A percentile compares a stretch with the other conserved stretches of the same genome.
Conservation (phyloP, 1,139 yeast species). For the Suhomyces chickasaworum region DNA sequence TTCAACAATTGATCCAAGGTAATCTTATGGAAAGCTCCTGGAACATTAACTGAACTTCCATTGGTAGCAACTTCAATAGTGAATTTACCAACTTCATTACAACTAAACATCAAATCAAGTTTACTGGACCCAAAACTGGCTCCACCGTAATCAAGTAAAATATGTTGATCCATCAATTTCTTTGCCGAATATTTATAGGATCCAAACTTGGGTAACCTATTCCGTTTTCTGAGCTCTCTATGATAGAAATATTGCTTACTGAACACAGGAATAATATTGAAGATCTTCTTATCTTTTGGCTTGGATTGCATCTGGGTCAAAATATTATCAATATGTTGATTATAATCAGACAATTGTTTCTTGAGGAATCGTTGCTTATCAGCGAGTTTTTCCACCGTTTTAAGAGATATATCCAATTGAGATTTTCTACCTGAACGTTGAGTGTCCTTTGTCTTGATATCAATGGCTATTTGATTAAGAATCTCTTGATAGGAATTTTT, state of each 20-base stretch:
- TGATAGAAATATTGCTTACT: conserved; percentile 80
- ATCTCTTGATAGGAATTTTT: conserved; percentile 75
- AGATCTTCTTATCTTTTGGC: conserved; percentile 53
- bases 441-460: conserved; percentile 76
- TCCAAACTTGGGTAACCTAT: conserved; percentile 75
- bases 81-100: conserved; percentile 73
- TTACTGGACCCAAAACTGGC: conserved; percentile 51
- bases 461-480: conserved; percentile 80
- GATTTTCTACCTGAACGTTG: conserved; percentile 63
- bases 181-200: conserved; percentile 81
- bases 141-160: conserved; percentile 61
- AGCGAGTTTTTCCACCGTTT: conserved; percentile 59
- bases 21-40: conserved; percentile 56
- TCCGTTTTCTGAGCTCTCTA: conserved; percentile 66
- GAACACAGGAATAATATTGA: conserved; percentile 61
- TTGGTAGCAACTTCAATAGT: conserved; percentile 59
- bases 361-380: conserved; percentile 65
- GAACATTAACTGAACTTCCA: conserved; percentile 41
- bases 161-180: conserved; percentile 71
- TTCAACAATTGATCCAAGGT: conserved; percentile 70
- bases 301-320: conserved; percentile 62
- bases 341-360: conserved; percentile 65
- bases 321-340: conserved; percentile 66
- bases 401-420: conserved; percentile 62
- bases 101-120: conserved; percentile 72